Evolutionary conservation across 169 alveolate genomes (phyloP).

Genomic region (Eimeria maxima): DNA sequence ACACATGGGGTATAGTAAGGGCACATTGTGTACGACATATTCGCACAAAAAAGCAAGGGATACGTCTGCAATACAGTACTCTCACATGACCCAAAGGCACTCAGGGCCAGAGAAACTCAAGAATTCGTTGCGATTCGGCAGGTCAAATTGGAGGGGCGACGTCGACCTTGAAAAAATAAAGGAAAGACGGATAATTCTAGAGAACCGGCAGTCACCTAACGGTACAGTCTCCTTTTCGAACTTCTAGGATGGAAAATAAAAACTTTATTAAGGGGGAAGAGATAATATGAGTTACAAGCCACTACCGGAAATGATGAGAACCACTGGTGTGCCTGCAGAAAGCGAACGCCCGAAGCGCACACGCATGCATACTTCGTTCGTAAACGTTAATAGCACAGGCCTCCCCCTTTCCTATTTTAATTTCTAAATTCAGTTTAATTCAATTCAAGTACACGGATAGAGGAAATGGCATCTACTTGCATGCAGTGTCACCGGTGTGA

Average conservation of each 20-base stretch:
- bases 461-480: neutral
- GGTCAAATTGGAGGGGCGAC: neutral
- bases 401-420: neutral
- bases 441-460: neutral
- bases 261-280: neutral
- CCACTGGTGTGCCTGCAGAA: slow-evolving; percentile 49
- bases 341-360: slow-evolving; percentile 48
- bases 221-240: neutral
- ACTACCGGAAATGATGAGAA: neutral
- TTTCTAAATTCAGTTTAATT: neutral
- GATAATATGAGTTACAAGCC: neutral
- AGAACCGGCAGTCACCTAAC: neutral
- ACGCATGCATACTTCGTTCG: neutral
- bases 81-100: neutral
- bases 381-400: neutral
- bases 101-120: neutral
- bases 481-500: neutral
- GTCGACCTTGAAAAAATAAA: neutral
- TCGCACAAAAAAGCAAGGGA: neutral
- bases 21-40: slow-evolving; percentile 27
- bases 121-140: neutral
- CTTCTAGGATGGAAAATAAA: neutral
- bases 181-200: neutral
- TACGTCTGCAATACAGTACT: neutral
- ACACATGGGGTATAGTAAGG: slow-evolving; percentile 25